A percentile compares a stretch with the other conserved stretches of the same genome.
Conservation (phyloP, 306 rosid genomes). For the Cucumis melo region DNA sequence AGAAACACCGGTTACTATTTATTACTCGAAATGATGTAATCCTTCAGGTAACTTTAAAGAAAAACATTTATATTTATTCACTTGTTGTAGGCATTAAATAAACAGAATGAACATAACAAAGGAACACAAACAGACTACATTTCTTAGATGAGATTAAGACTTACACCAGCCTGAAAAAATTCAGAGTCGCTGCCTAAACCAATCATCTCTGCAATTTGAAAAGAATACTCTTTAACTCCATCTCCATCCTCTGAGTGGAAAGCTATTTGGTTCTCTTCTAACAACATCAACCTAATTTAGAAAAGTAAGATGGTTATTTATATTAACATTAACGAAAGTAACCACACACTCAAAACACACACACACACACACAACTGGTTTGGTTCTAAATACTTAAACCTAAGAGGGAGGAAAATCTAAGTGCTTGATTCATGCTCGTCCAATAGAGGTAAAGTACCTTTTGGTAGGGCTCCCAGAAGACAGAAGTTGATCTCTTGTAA, state of each 20-base stretch:
- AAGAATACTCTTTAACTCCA: slow-evolving; percentile 86
- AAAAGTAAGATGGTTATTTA: neutral
- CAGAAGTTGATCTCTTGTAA: slow-evolving; percentile 93
- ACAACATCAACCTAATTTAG: slow-evolving; percentile 63
- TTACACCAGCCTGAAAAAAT: slow-evolving; percentile 83
- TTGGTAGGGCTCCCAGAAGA: slow-evolving; percentile 98
- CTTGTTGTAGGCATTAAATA: neutral
- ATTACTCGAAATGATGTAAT: neutral
- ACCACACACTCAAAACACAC: neutral
- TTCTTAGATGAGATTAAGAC: slow-evolving; percentile 5
- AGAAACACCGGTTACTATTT: neutral
- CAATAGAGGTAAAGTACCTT: slow-evolving; percentile 37
- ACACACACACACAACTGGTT: neutral
- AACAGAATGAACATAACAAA: neutral
- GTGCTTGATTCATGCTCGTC: neutral
- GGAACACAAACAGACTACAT: neutral
- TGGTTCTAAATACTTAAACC: neutral
- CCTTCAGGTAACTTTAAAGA: neutral
- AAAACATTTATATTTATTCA: neutral
- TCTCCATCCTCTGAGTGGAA: slow-evolving; percentile 96
- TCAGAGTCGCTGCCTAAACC: slow-evolving; percentile 75
- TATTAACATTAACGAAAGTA: neutral
- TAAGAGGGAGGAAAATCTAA: slow-evolving; percentile 1
- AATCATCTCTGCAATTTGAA: slow-evolving; percentile 90
- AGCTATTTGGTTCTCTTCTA: slow-evolving; percentile 96